Evolutionary conservation across 139 green algal genomes (phyloP), one percentile per base, ranked within the genome.

Genomic region (Mesostigma viride): DNA sequence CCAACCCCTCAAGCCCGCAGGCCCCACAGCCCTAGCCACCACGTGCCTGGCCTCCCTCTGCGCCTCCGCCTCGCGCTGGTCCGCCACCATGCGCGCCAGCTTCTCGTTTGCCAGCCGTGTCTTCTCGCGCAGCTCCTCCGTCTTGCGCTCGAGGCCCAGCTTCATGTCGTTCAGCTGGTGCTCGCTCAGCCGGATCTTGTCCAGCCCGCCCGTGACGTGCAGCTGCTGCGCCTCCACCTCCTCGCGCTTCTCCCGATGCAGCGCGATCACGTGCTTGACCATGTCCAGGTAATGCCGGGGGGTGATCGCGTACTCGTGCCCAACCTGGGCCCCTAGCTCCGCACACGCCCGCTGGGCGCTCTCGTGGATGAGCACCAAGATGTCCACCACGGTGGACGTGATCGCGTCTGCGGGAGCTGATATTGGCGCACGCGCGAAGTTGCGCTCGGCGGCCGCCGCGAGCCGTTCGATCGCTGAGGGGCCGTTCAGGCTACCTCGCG

Each of bases 281-380:
- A 72, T 32, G 30, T 72, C 67, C 5, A 24, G 64, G 11, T 63
- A 74, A 22, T n/a, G n/a, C n/a, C n/a, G n/a, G n/a, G n/a, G n/a
- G n/a, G n/a, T n/a, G n/a, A 6, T 6, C 36, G 36, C 36, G 36
- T 11, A 47, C 36, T 47, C 36, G 36, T 11, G 36, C 36, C 6
- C 6, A 11, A 47, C 6, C 6, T 11, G 36, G 6, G 36, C 6
- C 6, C 36, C 6, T 6, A 47, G 36, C 36, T 47, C 36, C 6
- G 11, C 36, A 11, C 6, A 47, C 36, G 36, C 36, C 6, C 36
- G 36, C 36, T 6, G 36, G 6, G 36, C 11, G 6, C 6, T 11
- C 36, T 6, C 36, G 6, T 6, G 6, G 36, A 47, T n/a, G n/a
- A n/a, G n/a, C n/a, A n/a, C n/a, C n/a, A n/a, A n/a, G n/a, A n/a